Evolutionary conservation across 2,329 filamentous ascomycete species (phyloP).

Genomic region (Aureobasidium vineae): DNA sequence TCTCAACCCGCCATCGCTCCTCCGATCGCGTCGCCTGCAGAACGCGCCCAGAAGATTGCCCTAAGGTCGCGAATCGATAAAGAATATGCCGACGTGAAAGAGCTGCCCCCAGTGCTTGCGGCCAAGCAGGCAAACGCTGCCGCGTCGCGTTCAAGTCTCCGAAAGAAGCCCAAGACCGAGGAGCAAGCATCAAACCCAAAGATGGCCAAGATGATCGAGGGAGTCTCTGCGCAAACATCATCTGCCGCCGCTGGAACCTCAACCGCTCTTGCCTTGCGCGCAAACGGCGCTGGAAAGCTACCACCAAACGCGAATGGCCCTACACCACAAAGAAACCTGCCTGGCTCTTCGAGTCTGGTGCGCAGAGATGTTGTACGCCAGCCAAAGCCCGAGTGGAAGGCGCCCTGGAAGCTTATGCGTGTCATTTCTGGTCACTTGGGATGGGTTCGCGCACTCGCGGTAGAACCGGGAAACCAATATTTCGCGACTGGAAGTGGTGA

Average conservation of each 20-base stretch:
- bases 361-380: conserved; percentile 63
- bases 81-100: conserved; percentile 76
- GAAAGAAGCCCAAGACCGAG: conserved; percentile 61
- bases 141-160: conserved; percentile 57
- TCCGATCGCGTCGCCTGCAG: conserved; percentile 45
- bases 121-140: conserved; percentile 70
- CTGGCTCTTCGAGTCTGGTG: conserved; percentile 56
- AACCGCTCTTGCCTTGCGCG: conserved; percentile 57
- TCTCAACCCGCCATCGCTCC: conserved; percentile 46
- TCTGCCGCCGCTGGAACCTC: conserved; percentile 49
- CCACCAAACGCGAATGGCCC: conserved; percentile 58
- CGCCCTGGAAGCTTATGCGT: conserved; percentile 97
- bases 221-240: conserved; percentile 52
- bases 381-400: conserved; percentile 88
- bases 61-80: conserved; percentile 60
- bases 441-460: conserved; percentile 85
- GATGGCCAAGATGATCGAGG: conserved; percentile 66
- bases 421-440: conserved; percentile 96
- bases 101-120: conserved; percentile 73
- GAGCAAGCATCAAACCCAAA: conserved; percentile 54
- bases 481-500: conserved; percentile 95
- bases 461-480: conserved; percentile 96
- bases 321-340: conserved; percentile 51
- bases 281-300: conserved; percentile 44
- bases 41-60: conserved; percentile 48